phyloP scores from a whole-genome alignment of 75 land plant genomes.

The Adiantum capillusveneris region DNA sequence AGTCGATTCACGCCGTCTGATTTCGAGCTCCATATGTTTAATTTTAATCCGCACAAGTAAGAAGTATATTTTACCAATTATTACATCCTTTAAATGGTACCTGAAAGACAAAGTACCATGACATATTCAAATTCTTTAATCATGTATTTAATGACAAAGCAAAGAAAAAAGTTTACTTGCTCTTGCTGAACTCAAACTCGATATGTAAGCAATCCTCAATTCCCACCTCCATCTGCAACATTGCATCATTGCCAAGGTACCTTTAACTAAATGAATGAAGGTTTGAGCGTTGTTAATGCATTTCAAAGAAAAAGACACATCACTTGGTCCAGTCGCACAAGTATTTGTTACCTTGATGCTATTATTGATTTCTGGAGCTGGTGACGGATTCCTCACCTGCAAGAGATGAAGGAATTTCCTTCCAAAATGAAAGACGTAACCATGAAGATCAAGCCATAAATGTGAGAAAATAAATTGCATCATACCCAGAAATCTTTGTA shows the following conservation, averaged over 20 bases:
- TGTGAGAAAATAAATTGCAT: too few species aligned
- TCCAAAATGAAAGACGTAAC: too few species aligned
- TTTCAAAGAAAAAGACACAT: too few species aligned
- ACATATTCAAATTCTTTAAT: background rate
- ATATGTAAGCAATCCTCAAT: conserved; percentile 99
- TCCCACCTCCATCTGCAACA: conserved; percentile 94
- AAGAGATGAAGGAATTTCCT: conserved; percentile 2
- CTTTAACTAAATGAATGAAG: too few species aligned
- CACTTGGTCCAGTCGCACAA: too few species aligned
- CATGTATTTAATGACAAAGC: background rate
- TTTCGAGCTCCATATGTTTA: conserved; percentile 99
- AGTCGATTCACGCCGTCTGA: conserved; percentile 92
- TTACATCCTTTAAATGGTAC: conserved; percentile 96
- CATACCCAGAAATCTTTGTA: conserved; percentile 91
- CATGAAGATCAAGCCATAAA: too few species aligned
- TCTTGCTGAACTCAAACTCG: conserved; percentile 98
- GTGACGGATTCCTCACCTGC: conserved; percentile 89
- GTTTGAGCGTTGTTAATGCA: too few species aligned
- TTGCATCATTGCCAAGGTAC: too few species aligned
- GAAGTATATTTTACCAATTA: conserved; percentile 94
- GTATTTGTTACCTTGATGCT: conserved; percentile 74
- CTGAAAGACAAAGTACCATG: conserved; percentile 26
- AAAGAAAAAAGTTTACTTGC: conserved; percentile 74
- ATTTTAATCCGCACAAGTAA: conserved; percentile 94
- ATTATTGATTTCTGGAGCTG: conserved; percentile 83